Evolutionary conservation across 441 rosid genomes (phyloP).

Genomic region (Flueggea neowawraea): DNA sequence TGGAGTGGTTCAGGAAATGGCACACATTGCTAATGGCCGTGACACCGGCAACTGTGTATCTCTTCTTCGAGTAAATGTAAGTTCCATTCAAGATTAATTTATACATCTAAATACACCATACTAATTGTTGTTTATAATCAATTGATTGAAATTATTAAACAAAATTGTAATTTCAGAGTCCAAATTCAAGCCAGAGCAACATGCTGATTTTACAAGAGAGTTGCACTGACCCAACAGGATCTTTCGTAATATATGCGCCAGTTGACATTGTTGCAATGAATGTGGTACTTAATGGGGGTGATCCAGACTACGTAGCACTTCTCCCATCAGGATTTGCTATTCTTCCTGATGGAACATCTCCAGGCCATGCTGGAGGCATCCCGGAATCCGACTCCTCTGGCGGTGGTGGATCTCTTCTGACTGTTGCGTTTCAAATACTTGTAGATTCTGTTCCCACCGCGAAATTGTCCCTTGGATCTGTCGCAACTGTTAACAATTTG

Average conservation of each 20-base stretch:
- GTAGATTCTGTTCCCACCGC: slow-evolving; percentile 64
- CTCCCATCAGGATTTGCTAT: slow-evolving; percentile 90
- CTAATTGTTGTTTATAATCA: background rate
- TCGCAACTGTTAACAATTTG: slow-evolving; percentile 83
- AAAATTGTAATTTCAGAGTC: slow-evolving; percentile 31
- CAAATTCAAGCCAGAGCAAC: slow-evolving; percentile 59
- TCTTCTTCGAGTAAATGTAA: slow-evolving; percentile 68
- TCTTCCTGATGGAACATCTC: slow-evolving; percentile 59
- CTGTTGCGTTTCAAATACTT: slow-evolving; percentile 78
- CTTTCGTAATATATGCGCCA: slow-evolving; percentile 78
- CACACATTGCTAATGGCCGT: slow-evolving; percentile 76
- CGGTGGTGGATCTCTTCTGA: slow-evolving; percentile 77
- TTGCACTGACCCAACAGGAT: slow-evolving; percentile 60
- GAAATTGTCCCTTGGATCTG: slow-evolving; percentile 70
- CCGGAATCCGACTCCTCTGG: slow-evolving; percentile 17
- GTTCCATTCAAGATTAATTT: slow-evolving; percentile 3
- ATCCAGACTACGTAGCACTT: slow-evolving; percentile 72
- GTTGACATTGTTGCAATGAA: slow-evolving; percentile 67
- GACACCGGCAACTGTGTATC: slow-evolving; percentile 82
- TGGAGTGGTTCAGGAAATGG: slow-evolving; percentile 65
- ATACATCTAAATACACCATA: background rate
- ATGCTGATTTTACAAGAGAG: slow-evolving; percentile 86
- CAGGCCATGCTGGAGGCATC: slow-evolving; percentile 15
- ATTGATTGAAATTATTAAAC: too few species aligned
- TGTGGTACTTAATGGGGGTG: slow-evolving; percentile 63